Base-by-base conservation (phyloP, 257 asterid genomes). In the Apocynum venetum region DNA sequence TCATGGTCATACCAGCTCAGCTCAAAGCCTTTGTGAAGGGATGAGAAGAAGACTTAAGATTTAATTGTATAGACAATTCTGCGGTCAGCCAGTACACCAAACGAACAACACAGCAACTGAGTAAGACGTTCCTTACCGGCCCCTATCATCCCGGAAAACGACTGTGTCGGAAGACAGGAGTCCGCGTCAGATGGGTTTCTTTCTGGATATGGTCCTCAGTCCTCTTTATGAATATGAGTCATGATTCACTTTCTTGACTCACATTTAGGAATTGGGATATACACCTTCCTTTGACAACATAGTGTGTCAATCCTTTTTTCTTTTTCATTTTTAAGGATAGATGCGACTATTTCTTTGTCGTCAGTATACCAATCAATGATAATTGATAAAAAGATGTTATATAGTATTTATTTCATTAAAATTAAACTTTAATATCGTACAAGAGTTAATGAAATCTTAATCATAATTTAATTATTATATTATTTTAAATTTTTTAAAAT, bases 1-100 rank as follows among this genome's bases (percentile, higher is more conserved):
- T 60, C 59, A 46, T 44, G 4, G 10, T 44, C 48, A 8, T 46
- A 75, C 78, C 78, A 59, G 60, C 59, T 44, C 44, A 63, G 69
- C 43, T 36, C 48, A n/a, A 43, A 3, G 57, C 56, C 41, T 10
- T 59, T 1, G 41, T 9, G 5, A 25, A 31, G 13, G 11, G 40
- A 60, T 0, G 13, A 60, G 13, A 8, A 31, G 1, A 55, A 55
- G n/a, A 17, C 60, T 3, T 55, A 3, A 4, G 67, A 38, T 73
- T 49, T 25, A 25, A 25, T 25, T 19, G 66, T 17, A 53, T 2
- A 40, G 15, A 6, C 41, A 60, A 20, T 73, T 25, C 35, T 56
- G 71, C 71, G 17, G 60, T 55, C 20, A 12, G 77, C 8, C 57
- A 10, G 31, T 41, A 20, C 44, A 12, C 77, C 35, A 55, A 15